Conservation (phyloP, 306 rosid genomes). For the Leucaena leucocephala region DNA sequence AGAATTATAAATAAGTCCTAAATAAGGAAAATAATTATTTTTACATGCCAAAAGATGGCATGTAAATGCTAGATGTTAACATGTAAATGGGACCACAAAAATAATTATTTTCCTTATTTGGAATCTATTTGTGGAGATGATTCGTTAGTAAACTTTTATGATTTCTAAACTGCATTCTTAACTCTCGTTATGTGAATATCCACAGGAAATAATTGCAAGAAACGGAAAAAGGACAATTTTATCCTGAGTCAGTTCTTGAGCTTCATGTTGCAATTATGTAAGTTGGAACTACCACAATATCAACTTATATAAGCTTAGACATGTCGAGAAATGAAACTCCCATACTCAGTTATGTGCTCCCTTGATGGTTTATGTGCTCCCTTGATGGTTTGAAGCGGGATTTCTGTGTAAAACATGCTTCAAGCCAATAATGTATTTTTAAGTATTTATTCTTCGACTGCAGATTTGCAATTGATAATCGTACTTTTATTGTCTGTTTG, state of each 20-base stretch:
- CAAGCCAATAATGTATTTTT: conserved; percentile 31
- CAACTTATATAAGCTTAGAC: conserved; percentile 25
- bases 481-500: conserved; percentile 4
- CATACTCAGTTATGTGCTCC: conserved; percentile 21
- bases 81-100: neutral
- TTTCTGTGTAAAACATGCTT: conserved; percentile 46
- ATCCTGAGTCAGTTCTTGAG: conserved; percentile 32
- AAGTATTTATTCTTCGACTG: neutral
- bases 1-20: neutral
- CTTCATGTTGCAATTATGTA: conserved; percentile 30
- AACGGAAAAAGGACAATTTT: conserved; percentile 29
- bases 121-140: conserved; percentile 1
- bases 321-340: conserved; percentile 28
- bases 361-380: no score
- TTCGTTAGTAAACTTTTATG: neutral
- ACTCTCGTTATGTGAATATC: conserved; percentile 22
- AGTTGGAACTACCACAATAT: conserved; percentile 29
- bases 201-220: conserved; percentile 53
- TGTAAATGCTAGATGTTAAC: neutral
- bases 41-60: neutral
- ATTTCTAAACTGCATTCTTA: conserved; percentile 12
- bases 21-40: neutral
- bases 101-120: neutral
- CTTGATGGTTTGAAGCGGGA: conserved; percentile 42
- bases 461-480: conserved; percentile 4